Percentiles rank a stretch among this genome's conserved stretches.
phyloP scores from a whole-genome alignment of 371 early-diverging fungal genomes.

The Rhizopus delemar region DNA sequence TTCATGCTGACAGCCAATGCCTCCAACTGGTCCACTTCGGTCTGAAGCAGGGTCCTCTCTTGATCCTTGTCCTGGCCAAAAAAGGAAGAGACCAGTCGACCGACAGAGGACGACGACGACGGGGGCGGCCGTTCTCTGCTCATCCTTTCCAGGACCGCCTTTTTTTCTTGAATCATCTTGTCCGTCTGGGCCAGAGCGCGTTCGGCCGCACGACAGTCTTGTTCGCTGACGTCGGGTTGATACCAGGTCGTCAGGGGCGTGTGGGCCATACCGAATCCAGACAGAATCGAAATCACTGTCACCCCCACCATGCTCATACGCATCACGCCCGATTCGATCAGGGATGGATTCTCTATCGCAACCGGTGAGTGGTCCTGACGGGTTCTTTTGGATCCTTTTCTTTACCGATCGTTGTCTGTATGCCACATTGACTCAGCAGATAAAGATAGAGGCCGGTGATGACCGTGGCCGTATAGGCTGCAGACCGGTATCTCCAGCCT shows the following conservation, averaged over 20 bases:
- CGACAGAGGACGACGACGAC: not conserved
- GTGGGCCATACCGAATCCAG: slow-evolving; percentile 94
- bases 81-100: not conserved
- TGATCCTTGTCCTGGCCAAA: not conserved
- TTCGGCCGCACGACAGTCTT: slow-evolving; percentile 36
- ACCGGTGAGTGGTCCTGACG: not conserved
- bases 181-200: slow-evolving; percentile 39
- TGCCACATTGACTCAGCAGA: slow-evolving; percentile 65
- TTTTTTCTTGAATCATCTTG: slow-evolving; percentile 33
- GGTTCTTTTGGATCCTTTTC: slow-evolving; percentile 6
- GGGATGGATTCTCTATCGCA: slow-evolving; percentile 15
- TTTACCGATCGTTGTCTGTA: slow-evolving; percentile 48
- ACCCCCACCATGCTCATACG: slow-evolving; percentile 88
- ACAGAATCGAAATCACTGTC: slow-evolving; percentile 86
- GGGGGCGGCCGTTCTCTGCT: not conserved
- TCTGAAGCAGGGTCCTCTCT: slow-evolving; percentile 19
- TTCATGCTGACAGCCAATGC: slow-evolving; percentile 32
- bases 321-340: slow-evolving; percentile 73
- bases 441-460: slow-evolving; percentile 69
- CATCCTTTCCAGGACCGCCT: slow-evolving; percentile 16
- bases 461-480: slow-evolving; percentile 41
- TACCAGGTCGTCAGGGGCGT: slow-evolving; percentile 73
- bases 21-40: slow-evolving; percentile 41
- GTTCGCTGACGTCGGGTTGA: slow-evolving; percentile 35
- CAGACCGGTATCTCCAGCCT: slow-evolving; percentile 33